Conservation (phyloP, 225 moss, liverwort and hornwort genomes). For the Neckera pumila region DNA sequence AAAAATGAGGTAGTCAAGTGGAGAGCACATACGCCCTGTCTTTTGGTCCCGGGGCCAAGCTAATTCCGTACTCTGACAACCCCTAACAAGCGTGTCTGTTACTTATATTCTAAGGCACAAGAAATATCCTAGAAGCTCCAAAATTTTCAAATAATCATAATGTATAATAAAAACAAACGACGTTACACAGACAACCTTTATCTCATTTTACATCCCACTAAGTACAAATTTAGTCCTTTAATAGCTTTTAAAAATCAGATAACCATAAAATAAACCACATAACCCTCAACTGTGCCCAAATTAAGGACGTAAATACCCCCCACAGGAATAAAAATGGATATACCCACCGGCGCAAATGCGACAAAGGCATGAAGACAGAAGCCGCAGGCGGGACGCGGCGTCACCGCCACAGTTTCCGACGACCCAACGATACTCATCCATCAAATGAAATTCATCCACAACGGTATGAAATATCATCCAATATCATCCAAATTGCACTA, state of each 20-base stretch:
- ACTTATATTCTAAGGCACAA: not conserved
- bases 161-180: too few relatives aligned
- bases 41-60: not conserved
- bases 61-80: not conserved
- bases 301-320: too few relatives aligned
- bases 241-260: too few relatives aligned
- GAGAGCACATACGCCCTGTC: not conserved
- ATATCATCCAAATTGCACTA: not conserved
- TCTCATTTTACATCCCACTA: not conserved
- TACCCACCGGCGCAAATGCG: not conserved
- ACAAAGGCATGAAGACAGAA: not conserved
- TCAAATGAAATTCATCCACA: fast-evolving
- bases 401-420: not conserved
- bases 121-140: not conserved
- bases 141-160: not conserved
- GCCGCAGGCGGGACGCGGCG: not conserved
- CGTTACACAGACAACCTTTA: too few relatives aligned
- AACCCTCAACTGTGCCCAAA: not conserved
- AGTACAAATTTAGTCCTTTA: too few relatives aligned
- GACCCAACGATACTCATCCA: not conserved
- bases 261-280: not conserved
- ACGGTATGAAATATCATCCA: not conserved
- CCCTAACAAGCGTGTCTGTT: not conserved
- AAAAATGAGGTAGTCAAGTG: not conserved
- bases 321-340: not conserved